Evolutionary conservation across 768 basidiomycete genomes (phyloP).

Genomic region (Chalciporus sphaerocephalus): DNA sequence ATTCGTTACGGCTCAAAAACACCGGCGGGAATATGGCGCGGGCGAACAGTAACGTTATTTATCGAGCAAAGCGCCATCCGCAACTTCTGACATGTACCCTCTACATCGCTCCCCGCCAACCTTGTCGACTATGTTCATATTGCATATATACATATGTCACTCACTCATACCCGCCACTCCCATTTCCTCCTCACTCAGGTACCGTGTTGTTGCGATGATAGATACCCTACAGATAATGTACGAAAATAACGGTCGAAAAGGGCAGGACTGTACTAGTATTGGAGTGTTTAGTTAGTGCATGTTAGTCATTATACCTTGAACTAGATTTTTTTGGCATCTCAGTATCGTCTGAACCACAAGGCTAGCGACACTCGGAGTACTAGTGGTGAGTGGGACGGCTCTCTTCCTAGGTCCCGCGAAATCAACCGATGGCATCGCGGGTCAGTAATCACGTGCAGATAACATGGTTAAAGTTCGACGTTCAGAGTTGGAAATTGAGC

Average conservation of each 20-base stretch:
- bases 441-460: constrained; percentile 4
- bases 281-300: constrained; percentile 29
- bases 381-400: too few relatives aligned
- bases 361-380: too few relatives aligned
- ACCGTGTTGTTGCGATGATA: constrained; percentile 33
- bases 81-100: constrained; percentile 26
- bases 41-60: constrained; percentile 25
- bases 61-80: constrained; percentile 12
- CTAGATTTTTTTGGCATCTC: constrained; percentile 33
- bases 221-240: constrained; percentile 30
- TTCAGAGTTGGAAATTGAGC: too few relatives aligned
- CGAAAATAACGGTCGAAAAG: constrained; percentile 22
- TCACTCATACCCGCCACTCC: constrained; percentile 14
- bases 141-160: constrained; percentile 26
- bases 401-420: too few relatives aligned
- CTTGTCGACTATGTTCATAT: constrained; percentile 30
- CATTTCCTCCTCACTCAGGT: constrained; percentile 12
- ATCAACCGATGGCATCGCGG: too few relatives aligned
- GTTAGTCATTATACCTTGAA: constrained; percentile 34
- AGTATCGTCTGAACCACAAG: too few relatives aligned
- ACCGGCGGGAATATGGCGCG: constrained; percentile 20
- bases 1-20: constrained; percentile 29
- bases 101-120: constrained; percentile 19
- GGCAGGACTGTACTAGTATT: constrained; percentile 33
- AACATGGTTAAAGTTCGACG: background rate